A percentile compares a stretch with the other conserved stretches of the same genome.
Conservation (phyloP, 495 filamentous ascomycete species). For the Daldinia caldariorum region DNA sequence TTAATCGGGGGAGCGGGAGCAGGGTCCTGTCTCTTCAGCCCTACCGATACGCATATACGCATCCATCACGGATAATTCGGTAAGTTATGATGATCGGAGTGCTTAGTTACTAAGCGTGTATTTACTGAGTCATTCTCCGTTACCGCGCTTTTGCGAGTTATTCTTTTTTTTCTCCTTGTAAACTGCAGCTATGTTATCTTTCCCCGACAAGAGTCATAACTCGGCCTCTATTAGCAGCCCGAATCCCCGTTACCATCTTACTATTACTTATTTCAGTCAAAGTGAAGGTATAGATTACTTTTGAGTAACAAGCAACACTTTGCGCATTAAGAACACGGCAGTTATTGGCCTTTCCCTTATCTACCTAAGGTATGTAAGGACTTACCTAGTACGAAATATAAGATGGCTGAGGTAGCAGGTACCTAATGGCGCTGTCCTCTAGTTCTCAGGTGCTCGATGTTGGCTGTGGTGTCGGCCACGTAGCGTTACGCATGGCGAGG, state of each 20-base stretch:
- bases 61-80: too few relatives aligned
- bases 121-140: neutral
- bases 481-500: constrained; percentile 59
- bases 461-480: constrained; percentile 62
- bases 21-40: neutral
- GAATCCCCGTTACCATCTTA: constrained; percentile 56
- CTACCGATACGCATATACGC: neutral
- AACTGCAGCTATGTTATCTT: neutral
- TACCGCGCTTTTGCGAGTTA: neutral
- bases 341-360: constrained; percentile 63
- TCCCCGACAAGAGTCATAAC: constrained; percentile 2
- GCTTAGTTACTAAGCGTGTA: neutral
- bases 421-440: constrained; percentile 36
- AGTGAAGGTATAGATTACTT: constrained; percentile 60
- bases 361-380: constrained; percentile 49
- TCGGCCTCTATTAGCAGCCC: constrained; percentile 47
- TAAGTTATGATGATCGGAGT: too few relatives aligned
- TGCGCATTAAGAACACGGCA: constrained; percentile 59
- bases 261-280: constrained; percentile 59
- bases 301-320: constrained; percentile 64
- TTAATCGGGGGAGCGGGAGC: neutral
- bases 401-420: constrained; percentile 53
- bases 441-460: constrained; percentile 61
- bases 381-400: constrained; percentile 61
- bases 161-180: neutral